These are phyloP conservation scores for Penicillium salamii DNA, from an alignment of 495 filamentous ascomycete species.

Conservation along the genomic window DNA sequence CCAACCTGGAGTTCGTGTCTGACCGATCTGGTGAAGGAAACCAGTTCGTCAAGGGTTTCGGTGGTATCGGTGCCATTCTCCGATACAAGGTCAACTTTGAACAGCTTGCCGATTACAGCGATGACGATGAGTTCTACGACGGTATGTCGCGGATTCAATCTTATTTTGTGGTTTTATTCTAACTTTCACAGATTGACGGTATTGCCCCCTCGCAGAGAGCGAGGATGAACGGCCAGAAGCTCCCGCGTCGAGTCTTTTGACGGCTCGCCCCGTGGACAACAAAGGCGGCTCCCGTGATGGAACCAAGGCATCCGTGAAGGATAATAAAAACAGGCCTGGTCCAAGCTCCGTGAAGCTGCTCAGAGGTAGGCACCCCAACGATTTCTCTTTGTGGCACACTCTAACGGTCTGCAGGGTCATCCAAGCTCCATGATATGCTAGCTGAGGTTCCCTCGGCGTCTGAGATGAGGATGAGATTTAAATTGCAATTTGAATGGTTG, in stretches of 20 bases:
- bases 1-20: conserved; percentile 95
- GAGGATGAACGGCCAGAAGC: conserved; percentile 81
- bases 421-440: conserved; percentile 42
- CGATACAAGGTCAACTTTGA: conserved; percentile 99
- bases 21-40: conserved; percentile 96
- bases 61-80: conserved; percentile 94
- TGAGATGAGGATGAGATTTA: conserved; percentile 30
- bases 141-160: conserved; percentile 46
- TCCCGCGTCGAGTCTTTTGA: conserved; percentile 60
- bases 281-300: conserved; percentile 36
- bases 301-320: conserved; percentile 34
- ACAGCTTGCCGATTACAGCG: conserved; percentile 89
- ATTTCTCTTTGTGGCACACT: not conserved
- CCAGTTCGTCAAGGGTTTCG: conserved; percentile 99
- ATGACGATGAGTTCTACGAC: conserved; percentile 99
- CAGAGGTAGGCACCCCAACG: conserved; percentile 29
- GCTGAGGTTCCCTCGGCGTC: conserved; percentile 27
- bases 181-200: conserved; percentile 75
- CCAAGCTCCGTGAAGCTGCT: conserved; percentile 37
- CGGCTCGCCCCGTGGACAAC: conserved; percentile 51
- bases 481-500: conserved; percentile 34
- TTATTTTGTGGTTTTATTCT: conserved; percentile 2
- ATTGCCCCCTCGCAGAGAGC: conserved; percentile 81
- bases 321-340: conserved; percentile 27
- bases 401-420: conserved; percentile 33